Evolutionary conservation across 352 stramenopile species (phyloP).

Genomic region (Globisporangium recalcitrans): DNA sequence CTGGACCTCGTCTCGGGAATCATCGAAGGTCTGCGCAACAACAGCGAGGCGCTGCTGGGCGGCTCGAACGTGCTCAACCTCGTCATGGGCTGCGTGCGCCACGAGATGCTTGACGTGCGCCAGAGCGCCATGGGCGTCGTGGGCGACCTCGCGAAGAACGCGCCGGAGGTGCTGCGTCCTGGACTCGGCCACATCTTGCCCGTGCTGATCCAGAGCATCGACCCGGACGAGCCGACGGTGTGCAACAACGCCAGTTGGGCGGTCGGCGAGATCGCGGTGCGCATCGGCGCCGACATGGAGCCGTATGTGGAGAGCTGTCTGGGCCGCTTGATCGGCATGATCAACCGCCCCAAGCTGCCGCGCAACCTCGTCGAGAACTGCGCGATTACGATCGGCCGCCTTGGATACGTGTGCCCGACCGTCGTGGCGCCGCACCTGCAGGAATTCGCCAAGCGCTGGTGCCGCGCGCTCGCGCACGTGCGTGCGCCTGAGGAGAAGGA

Average conservation of each 20-base stretch:
- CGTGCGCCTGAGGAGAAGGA: slow-evolving; percentile 85
- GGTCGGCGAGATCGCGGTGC: slow-evolving; percentile 85
- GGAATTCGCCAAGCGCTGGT: slow-evolving; percentile 88
- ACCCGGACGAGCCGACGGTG: slow-evolving; percentile 82
- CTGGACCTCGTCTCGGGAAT: slow-evolving; percentile 88
- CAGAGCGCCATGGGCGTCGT: slow-evolving; percentile 89
- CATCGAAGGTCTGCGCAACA: slow-evolving; percentile 76
- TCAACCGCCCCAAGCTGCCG: slow-evolving; percentile 82
- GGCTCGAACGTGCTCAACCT: slow-evolving; percentile 86
- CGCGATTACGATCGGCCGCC: slow-evolving; percentile 85
- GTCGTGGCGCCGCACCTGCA: slow-evolving; percentile 73
- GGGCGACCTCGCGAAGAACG: slow-evolving; percentile 85
- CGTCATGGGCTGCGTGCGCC: slow-evolving; percentile 81
- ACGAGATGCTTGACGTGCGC: slow-evolving; percentile 84
- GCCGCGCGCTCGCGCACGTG: slow-evolving; percentile 78
- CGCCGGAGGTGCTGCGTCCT: slow-evolving; percentile 60
- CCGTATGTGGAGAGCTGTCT: slow-evolving; percentile 76
- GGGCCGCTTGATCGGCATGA: slow-evolving; percentile 74
- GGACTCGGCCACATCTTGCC: slow-evolving; percentile 72
- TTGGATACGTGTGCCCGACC: slow-evolving; percentile 84
- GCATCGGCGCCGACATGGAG: slow-evolving; percentile 80
- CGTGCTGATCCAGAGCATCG: slow-evolving; percentile 86
- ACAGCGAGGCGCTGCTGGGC: slow-evolving; percentile 69
- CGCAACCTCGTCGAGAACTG: slow-evolving; percentile 88
- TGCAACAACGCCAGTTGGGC: slow-evolving; percentile 93